A percentile compares a stretch with the other conserved stretches of the same genome.
Evolutionary conservation across 331 rosid genomes (phyloP).

Genomic region (Pyrus hybrid): DNA sequence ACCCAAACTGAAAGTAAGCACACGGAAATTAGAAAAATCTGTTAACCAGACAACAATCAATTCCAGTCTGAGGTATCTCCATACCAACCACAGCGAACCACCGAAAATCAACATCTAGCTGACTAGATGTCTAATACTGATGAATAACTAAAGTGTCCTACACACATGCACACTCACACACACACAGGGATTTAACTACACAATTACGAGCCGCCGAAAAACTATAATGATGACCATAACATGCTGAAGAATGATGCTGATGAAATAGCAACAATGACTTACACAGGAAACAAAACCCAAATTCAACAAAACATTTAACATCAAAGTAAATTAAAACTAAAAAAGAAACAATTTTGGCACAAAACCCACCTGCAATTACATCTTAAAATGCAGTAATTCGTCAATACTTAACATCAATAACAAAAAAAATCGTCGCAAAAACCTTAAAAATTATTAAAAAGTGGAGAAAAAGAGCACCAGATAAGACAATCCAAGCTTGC

Average conservation of each 20-base stretch:
- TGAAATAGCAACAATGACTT: neutral
- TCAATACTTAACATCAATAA: neutral
- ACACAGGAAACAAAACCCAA: neutral
- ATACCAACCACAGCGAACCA: neutral
- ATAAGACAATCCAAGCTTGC: slow-evolving; percentile 75
- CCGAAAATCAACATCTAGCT: neutral
- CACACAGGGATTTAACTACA: neutral
- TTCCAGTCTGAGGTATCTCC: neutral
- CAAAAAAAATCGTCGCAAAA: neutral
- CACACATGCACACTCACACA: too few species aligned
- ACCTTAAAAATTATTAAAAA: neutral
- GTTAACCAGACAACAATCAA: neutral
- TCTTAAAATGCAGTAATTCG: neutral
- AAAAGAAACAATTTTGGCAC: neutral
- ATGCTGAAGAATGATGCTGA: neutral
- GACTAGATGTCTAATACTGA: neutral
- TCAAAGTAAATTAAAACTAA: neutral
- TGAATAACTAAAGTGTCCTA: neutral
- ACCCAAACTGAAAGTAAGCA: neutral
- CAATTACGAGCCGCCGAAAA: neutral
- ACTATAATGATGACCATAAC: neutral
- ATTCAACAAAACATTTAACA: neutral
- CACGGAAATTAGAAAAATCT: neutral
- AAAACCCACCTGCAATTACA: slow-evolving; percentile 16
- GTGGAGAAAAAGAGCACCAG: slow-evolving; percentile 35